phyloP scores from a whole-genome alignment of 228 moss, liverwort and hornwort species.

The Sphagnum fallax region DNA sequence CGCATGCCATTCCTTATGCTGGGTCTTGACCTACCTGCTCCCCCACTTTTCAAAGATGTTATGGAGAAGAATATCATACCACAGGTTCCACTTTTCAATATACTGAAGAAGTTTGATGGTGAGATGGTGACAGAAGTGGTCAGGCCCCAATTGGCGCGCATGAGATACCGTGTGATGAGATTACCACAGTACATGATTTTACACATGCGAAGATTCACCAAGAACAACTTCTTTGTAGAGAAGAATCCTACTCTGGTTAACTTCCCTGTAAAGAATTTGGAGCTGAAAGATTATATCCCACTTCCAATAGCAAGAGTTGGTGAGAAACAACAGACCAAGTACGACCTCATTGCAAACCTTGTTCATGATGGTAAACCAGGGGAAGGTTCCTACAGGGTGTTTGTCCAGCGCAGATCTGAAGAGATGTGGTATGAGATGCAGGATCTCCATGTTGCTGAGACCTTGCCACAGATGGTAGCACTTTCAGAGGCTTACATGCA shows the following conservation, averaged over 20 bases:
- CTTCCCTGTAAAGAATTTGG: constrained; percentile 97
- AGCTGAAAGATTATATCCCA: constrained; percentile 96
- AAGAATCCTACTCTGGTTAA: constrained; percentile 97
- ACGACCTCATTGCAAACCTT: constrained; percentile 92
- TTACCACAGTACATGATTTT: constrained; percentile 88
- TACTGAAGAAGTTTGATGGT: constrained; percentile 96
- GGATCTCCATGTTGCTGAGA: constrained; percentile 94
- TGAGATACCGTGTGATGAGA: constrained; percentile 83
- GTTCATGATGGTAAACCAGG: constrained; percentile 97
- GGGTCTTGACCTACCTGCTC: constrained; percentile 93
- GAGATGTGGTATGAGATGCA: constrained; percentile 97
- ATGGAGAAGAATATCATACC: constrained; percentile 99
- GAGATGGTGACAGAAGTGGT: constrained; percentile 95
- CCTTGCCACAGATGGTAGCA: constrained; percentile 97
- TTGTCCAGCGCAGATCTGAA: constrained; percentile 75
- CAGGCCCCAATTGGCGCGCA: constrained; percentile 91
- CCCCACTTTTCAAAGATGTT: constrained; percentile 95
- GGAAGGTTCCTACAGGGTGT: constrained; percentile 87
- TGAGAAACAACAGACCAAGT: constrained; percentile 78
- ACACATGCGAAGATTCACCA: constrained; percentile 96
- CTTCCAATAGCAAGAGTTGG: constrained; percentile 53
- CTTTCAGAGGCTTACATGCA: constrained; percentile 99
- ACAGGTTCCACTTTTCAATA: constrained; percentile 91
- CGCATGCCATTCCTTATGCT: constrained; percentile 95
- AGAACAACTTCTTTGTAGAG: constrained; percentile 94